Percentiles rank a stretch among this genome's conserved stretches.
Conservation (phyloP, 1,284 basidiomycete genomes). For the Tilletia indica region DNA sequence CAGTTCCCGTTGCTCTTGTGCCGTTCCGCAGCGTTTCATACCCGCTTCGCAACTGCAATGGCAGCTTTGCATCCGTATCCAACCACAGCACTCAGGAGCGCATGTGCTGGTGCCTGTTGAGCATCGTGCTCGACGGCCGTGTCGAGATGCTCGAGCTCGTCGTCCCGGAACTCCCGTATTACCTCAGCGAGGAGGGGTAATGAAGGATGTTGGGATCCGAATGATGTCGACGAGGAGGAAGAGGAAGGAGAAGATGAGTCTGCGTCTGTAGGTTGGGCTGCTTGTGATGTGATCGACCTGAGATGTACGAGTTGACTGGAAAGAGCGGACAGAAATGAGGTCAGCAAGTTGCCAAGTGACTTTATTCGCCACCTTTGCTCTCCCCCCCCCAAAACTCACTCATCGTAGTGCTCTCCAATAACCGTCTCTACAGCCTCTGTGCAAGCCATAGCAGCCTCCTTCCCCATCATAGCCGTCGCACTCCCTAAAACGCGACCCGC, state of each 20-base stretch:
- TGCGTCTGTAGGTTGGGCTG: not conserved
- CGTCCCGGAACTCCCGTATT: slow-evolving; percentile 83
- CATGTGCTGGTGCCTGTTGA: slow-evolving; percentile 88
- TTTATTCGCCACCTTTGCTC: not conserved
- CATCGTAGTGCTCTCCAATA: slow-evolving; percentile 96
- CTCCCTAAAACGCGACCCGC: slow-evolving; percentile 83
- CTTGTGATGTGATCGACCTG: slow-evolving; percentile 22
- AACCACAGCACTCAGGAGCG: slow-evolving; percentile 78
- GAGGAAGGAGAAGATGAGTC: not conserved
- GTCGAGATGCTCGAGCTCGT: slow-evolving; percentile 90
- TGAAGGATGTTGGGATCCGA: slow-evolving; percentile 63
- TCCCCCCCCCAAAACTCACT: slow-evolving; percentile 64
- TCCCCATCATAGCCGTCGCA: slow-evolving; percentile 80
- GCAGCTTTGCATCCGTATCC: slow-evolving; percentile 83
- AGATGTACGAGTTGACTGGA: slow-evolving; percentile 44
- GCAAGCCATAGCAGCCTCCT: slow-evolving; percentile 94
- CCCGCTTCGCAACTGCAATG: slow-evolving; percentile 79
- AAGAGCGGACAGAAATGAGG: not conserved
- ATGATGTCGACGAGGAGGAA: not conserved
- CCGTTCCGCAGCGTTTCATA: slow-evolving; percentile 58
- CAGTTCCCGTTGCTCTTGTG: no score
- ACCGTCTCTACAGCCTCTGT: slow-evolving; percentile 97
- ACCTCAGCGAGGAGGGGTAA: slow-evolving; percentile 73
- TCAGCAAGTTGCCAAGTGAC: not conserved
- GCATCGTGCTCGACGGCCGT: slow-evolving; percentile 85